A percentile compares a stretch with the other conserved stretches of the same genome.
Conservation (phyloP, 2,329 filamentous ascomycete genomes). For the Botrytis paeoniae region DNA sequence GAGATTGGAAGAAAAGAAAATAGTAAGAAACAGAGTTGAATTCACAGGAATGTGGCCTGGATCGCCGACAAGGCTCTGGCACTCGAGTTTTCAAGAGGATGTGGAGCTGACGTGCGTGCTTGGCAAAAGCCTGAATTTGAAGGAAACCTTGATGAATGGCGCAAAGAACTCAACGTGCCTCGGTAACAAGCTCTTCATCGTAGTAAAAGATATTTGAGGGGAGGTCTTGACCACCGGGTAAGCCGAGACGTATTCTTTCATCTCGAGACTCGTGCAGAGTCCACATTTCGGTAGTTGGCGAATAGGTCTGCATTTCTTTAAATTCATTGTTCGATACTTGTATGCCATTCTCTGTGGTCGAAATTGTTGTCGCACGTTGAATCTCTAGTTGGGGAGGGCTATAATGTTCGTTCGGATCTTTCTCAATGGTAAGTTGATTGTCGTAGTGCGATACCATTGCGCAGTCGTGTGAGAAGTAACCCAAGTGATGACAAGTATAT, state of each 20-base stretch:
- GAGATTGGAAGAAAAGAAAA: neutral
- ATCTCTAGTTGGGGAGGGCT: neutral
- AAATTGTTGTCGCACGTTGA: neutral
- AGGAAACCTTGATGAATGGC: neutral
- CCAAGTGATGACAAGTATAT: neutral
- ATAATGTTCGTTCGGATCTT: neutral
- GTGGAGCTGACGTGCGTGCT: neutral
- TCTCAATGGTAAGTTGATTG: neutral
- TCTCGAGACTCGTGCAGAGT: neutral
- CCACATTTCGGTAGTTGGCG: conserved; percentile 7
- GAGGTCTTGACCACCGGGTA: neutral
- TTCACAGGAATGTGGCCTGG: too few relatives aligned
- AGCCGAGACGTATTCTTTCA: conserved; percentile 6
- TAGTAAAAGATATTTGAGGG: neutral
- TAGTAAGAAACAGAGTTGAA: neutral
- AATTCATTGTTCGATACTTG: neutral
- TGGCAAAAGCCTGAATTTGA: neutral
- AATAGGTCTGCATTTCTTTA: neutral
- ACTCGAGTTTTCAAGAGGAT: neutral
- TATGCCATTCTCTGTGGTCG: neutral
- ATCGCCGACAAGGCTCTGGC: neutral
- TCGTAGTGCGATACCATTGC: neutral
- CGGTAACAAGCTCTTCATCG: neutral
- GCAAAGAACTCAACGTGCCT: neutral
- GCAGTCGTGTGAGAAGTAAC: neutral